Conservation (phyloP, 163 green algal genomes). For the Smithsoniella earleae region DNA sequence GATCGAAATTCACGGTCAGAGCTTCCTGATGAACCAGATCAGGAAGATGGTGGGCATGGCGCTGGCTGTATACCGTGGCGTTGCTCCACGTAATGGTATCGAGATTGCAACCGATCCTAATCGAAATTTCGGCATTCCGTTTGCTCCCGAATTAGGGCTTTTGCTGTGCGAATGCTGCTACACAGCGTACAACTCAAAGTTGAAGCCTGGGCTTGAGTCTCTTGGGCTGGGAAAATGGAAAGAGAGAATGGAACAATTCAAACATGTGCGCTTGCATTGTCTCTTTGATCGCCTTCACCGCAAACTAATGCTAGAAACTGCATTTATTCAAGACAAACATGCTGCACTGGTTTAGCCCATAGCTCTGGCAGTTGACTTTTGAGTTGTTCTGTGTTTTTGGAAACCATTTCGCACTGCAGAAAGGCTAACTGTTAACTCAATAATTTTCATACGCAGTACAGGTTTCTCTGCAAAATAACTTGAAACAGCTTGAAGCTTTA, state of each 20-base stretch:
- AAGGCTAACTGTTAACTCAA: not conserved
- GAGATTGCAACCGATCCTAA: constrained; percentile 47
- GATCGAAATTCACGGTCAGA: constrained; percentile 75
- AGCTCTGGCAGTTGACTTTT: not conserved
- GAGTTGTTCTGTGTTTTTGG: not conserved
- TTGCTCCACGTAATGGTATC: constrained; percentile 45
- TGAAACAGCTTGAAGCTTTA: not conserved
- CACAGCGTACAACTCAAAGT: not conserved
- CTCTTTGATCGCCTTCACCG: not conserved
- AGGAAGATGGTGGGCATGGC: constrained; percentile 86
- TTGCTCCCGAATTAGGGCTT: constrained; percentile 82
- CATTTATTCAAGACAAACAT: too few relatives aligned
- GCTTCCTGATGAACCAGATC: constrained; percentile 97
- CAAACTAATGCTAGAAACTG: not conserved
- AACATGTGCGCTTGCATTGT: not conserved
- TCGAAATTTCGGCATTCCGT: constrained; percentile 55
- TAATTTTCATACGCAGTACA: not conserved
- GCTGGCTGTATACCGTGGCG: constrained; percentile 64
- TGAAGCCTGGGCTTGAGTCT: not conserved
- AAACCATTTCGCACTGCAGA: not conserved
- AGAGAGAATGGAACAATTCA: not conserved
- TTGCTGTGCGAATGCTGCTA: constrained; percentile 51
- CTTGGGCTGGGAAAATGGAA: not conserved
- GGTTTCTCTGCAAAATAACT: not conserved
- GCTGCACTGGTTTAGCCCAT: not conserved